Evolutionary conservation across 371 early-diverging fungal species (phyloP).

Genomic region (Mucor saturninus): DNA sequence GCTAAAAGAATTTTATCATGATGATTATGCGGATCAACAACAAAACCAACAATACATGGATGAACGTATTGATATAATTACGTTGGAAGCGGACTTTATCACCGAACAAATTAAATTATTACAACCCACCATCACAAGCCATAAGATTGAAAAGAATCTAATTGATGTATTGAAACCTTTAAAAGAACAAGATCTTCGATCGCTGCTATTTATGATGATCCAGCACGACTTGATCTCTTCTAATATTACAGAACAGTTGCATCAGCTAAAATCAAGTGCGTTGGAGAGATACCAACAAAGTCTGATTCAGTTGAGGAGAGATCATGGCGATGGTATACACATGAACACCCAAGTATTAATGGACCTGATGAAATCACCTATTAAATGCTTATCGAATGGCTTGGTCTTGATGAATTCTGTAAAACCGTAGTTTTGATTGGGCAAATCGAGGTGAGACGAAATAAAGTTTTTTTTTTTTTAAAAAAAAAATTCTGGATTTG

Average conservation of each 20-base stretch:
- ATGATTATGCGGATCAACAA: slow-evolving; percentile 41
- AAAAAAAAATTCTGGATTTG: too few species aligned
- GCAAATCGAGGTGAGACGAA: too few species aligned
- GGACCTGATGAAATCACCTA: slow-evolving; percentile 15
- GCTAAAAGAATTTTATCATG: slow-evolving; percentile 27
- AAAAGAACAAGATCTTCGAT: slow-evolving; percentile 18
- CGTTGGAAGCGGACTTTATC: slow-evolving; percentile 32
- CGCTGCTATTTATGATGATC: slow-evolving; percentile 20
- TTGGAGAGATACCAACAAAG: slow-evolving; percentile 20
- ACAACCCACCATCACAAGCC: slow-evolving; percentile 1
- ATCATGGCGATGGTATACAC: not conserved
- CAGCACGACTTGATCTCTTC: slow-evolving; percentile 18
- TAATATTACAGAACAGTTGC: slow-evolving; percentile 1
- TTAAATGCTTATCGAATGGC: slow-evolving; percentile 23
- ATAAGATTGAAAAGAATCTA: slow-evolving; percentile 12
- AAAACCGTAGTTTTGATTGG: not conserved
- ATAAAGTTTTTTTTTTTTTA: too few species aligned
- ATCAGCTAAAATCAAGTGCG: not conserved
- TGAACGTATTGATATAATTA: slow-evolving; percentile 68
- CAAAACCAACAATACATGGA: slow-evolving; percentile 72
- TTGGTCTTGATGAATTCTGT: slow-evolving; percentile 13
- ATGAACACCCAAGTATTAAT: slow-evolving; percentile 20
- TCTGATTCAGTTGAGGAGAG: slow-evolving; percentile 19
- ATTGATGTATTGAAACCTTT: slow-evolving; percentile 16
- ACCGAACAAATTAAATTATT: slow-evolving; percentile 23